A percentile compares a stretch with the other conserved stretches of the same genome.
These are phyloP conservation scores for Suillus lakei DNA, from an alignment of 768 basidiomycete species.

Conservation along the genomic window DNA sequence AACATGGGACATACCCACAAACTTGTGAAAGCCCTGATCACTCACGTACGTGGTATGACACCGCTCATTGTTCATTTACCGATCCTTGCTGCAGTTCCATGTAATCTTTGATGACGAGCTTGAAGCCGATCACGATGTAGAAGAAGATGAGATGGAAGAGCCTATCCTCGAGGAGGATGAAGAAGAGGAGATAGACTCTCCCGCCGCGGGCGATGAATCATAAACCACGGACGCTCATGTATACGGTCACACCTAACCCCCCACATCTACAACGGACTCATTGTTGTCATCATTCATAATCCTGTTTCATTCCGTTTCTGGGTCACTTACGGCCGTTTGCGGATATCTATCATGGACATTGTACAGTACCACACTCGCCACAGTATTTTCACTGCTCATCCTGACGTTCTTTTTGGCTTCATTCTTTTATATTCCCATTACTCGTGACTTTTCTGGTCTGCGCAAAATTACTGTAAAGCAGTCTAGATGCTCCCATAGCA, in stretches of 20 bases:
- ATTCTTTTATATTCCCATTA: constrained; percentile 12
- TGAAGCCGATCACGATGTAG: constrained; percentile 54
- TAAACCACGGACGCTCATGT: constrained; percentile 14
- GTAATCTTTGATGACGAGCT: constrained; percentile 78
- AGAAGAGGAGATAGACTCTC: constrained; percentile 46
- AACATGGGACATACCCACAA: constrained; percentile 82
- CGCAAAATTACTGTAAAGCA: constrained; percentile 33
- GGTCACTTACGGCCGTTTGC: constrained; percentile 11
- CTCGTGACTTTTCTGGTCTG: constrained; percentile 26
- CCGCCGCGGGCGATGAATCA: constrained; percentile 28
- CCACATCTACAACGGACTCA: constrained; percentile 18
- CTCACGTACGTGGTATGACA: constrained; percentile 60
- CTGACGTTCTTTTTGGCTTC: constrained; percentile 13
- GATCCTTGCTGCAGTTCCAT: constrained; percentile 48
- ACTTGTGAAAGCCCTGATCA: constrained; percentile 76
- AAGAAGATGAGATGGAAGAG: constrained; percentile 69
- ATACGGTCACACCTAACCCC: constrained; percentile 12
- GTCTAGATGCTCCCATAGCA: constrained; percentile 18
- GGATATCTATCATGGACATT: constrained; percentile 39
- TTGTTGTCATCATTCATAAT: constrained; percentile 34
- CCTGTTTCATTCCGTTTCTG: constrained; percentile 11
- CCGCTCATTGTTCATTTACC: not conserved
- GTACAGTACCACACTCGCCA: constrained; percentile 26
- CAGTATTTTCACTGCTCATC: constrained; percentile 6
- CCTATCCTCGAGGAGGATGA: constrained; percentile 74